Evolutionary conservation across 148 eudicot genomes (phyloP), one percentile per base, ranked within the genome.

Genomic region (Chenopodium quinoa): DNA sequence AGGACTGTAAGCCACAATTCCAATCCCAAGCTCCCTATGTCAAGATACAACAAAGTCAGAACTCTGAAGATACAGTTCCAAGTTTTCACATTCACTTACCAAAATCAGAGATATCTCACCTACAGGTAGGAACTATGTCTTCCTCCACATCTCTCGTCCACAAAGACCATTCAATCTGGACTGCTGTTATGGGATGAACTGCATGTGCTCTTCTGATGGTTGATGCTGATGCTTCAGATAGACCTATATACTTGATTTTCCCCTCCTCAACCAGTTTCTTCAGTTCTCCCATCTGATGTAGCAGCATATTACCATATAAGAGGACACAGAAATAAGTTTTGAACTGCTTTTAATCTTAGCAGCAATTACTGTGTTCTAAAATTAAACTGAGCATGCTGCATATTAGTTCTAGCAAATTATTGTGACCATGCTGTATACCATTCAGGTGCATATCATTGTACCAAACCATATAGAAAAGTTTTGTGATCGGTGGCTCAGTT

Each of bases 1-100:
- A 76, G 88, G 88, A 76, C 88, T 82, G 72, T 86, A 86, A 4
- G 85, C 85, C 78, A 86, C 88, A 62, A 83, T 86, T 65, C 88
- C 88, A 58, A 86, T 86, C 54, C 88, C 88, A 8, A 86, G 85
- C 32, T 83, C 85, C 83, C 88, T 86, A 27, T 56, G 22, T 44
- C 14, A 48, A 63, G 25, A 68, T 66, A 73, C 20, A n/a, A 31
- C 29, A 56, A 56, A 25, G 37, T 78, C 29, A 64, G 44, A 25
- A 47, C 60, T 60, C 40, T 9, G 66, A 82, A 40, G 25, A 29
- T 8, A 60, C 25, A 40, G 69, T 69, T 4, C 13, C n/a, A 68
- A 19, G 4, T 65, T 37, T 17, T 68, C 19, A 48, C 63, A 29
- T 46, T 17, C 48, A 29, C 40, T 67, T 2, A 22, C 16, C n/a